phyloP scores from a whole-genome alignment of 495 filamentous ascomycete species.

The Lasiosphaeris hirsuta region DNA sequence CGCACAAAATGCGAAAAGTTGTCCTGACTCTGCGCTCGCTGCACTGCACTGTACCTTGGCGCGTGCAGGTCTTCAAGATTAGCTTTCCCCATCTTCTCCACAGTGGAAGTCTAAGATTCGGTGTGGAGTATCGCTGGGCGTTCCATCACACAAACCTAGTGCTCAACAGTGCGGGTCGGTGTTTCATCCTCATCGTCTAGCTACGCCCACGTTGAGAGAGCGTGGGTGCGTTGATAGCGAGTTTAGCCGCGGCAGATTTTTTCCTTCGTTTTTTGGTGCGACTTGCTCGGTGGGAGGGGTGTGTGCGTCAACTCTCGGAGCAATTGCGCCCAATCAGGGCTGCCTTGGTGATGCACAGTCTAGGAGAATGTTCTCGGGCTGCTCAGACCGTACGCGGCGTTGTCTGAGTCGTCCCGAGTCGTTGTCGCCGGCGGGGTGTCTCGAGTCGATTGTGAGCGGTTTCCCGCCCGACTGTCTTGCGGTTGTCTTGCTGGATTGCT shows the following conservation, averaged over 20 bases:
- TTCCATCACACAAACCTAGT: no score
- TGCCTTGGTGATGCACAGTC: background rate
- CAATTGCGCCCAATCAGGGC: constrained; percentile 5
- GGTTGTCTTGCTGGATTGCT: no score
- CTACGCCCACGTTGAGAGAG: no score
- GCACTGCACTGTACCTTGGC: no score
- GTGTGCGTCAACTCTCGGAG: background rate
- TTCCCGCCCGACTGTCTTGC: background rate
- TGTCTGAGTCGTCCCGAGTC: background rate
- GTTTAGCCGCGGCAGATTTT: constrained; percentile 19
- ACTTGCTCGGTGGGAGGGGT: background rate
- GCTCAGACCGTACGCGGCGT: background rate
- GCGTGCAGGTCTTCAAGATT: no score
- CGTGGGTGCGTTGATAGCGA: background rate
- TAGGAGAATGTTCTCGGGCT: constrained; percentile 3
- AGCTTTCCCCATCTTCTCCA: no score
- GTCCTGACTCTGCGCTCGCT: no score
- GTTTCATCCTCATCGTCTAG: background rate
- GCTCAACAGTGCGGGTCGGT: background rate
- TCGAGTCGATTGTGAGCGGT: background rate
- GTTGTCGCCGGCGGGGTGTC: background rate
- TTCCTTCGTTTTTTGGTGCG: background rate
- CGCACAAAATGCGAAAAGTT: no score
- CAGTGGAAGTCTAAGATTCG: no score
- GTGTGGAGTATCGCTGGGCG: no score